A percentile compares a stretch with the other conserved stretches of the same genome.
These are phyloP conservation scores for Umbelopsis vinacea DNA, from an alignment of 192 early-diverging fungal species.

Conservation along the genomic window DNA sequence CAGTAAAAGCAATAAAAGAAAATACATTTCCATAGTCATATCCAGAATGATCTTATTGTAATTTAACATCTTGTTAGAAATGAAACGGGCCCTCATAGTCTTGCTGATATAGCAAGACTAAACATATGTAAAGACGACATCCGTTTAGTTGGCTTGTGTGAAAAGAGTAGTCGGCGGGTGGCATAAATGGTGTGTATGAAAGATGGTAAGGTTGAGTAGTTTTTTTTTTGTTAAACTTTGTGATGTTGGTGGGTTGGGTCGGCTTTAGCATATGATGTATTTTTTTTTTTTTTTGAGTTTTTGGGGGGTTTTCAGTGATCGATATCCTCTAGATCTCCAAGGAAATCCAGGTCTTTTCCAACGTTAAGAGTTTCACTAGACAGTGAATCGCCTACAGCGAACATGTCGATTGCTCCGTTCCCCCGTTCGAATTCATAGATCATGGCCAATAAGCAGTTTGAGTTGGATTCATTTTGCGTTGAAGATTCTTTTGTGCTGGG, in stretches of 20 bases:
- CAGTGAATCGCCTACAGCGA: constrained; percentile 39
- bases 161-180: background rate
- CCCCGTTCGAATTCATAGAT: constrained; percentile 60
- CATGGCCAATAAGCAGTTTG: constrained; percentile 45
- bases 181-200: background rate
- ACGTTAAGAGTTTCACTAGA: constrained; percentile 16
- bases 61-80: constrained; percentile 13
- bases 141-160: background rate
- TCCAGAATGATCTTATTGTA: constrained; percentile 9
- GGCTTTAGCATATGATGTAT: background rate
- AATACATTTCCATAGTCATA: constrained; percentile 20
- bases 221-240: background rate
- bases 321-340: constrained; percentile 21
- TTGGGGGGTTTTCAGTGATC: constrained; percentile 1
- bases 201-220: background rate
- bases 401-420: constrained; percentile 52
- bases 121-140: constrained; percentile 4
- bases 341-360: constrained; percentile 21
- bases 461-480: background rate
- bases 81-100: constrained; percentile 1
- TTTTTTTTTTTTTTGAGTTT: too few species aligned
- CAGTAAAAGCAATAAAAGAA: background rate
- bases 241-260: too few species aligned
- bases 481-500: background rate
- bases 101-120: background rate